Evolutionary conservation across 208 protist genomes (phyloP).

Genomic region (Wallacemonas sp.): DNA sequence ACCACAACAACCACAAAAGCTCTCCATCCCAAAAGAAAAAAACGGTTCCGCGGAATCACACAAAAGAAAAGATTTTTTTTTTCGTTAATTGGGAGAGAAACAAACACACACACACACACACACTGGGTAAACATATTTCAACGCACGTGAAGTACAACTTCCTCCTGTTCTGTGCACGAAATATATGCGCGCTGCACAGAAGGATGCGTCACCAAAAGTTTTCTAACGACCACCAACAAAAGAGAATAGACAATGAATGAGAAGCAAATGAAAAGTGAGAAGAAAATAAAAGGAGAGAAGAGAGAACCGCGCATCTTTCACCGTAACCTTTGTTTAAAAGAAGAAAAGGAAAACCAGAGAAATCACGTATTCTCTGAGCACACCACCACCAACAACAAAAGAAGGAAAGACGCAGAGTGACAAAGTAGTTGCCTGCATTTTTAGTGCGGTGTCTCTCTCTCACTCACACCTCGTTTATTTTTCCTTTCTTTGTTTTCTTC

Average conservation of each 20-base stretch:
- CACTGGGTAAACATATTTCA: conserved; percentile 9
- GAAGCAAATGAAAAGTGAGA: neutral
- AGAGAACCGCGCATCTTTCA: too few relatives aligned
- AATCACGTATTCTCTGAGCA: too few relatives aligned
- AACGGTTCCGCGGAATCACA: neutral
- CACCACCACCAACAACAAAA: too few relatives aligned
- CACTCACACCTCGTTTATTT: neutral
- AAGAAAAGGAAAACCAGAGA: too few relatives aligned
- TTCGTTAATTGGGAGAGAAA: neutral
- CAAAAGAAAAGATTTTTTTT: conserved; percentile 9
- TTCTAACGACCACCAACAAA: conserved; percentile 5
- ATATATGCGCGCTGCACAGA: neutral
- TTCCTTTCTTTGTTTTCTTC: conserved; percentile 23
- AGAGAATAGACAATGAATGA: neutral
- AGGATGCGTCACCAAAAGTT: conserved; percentile 4
- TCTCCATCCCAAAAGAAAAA: neutral
- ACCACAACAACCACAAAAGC: neutral
- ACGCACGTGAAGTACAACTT: conserved; percentile 12
- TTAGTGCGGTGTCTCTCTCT: neutral
- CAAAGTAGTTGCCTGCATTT: too few relatives aligned
- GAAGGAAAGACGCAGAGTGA: too few relatives aligned
- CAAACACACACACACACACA: too few relatives aligned
- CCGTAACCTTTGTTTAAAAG: too few relatives aligned
- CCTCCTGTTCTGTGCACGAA: conserved; percentile 20
- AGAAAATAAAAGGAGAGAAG: too few relatives aligned